Base-by-base conservation (phyloP, 345 rosid species). In the Limnanthes douglasii region DNA sequence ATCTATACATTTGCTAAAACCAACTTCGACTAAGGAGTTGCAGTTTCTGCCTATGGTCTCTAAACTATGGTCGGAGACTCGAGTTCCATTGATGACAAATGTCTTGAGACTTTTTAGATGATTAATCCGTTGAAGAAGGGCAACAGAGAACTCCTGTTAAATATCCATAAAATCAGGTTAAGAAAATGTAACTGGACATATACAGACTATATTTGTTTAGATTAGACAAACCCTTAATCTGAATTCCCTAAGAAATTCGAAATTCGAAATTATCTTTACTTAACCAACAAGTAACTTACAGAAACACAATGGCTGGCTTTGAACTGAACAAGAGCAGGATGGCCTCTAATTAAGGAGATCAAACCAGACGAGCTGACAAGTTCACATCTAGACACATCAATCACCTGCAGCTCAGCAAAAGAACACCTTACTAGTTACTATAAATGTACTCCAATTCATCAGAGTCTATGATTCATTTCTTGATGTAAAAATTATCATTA, bases 361-460 rank as follows among this genome's bases (percentile, higher is more conserved):
- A 73, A 46, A 45, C 97, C 72, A 22, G 58, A 58, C 4, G 67
- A 58, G 57, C 62, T 68, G 53, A 88, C 53, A 38, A 51, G 45
- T 20, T 66, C 84, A 46, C 97, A 83, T 60, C 97, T 88, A 0
- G 93, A 71, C 18, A 79, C 62, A 61, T 79, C 77, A 22, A 88
- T 37, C 21, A 43, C 80, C 97, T 83, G 64, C 19, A 31, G 20
- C 15, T 33, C 29, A 30, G 9, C 35, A 2, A 15, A 35, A 18
- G n/a, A 5, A 28, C 18, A 25, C 15, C 21, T 54, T 28, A 8
- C 11, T 11, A 7, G 0, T 19, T 22, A 18, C 6, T 2, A 36
- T 14, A 18, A 18, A 2, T 34, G 39, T 23, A 12, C 15, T 33
- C 15, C 6, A 5, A 33, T 15, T 4, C 10, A 15, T 3, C 26